A percentile compares a stretch with the other conserved stretches of the same genome.
phyloP scores from a whole-genome alignment of 495 filamentous ascomycete species.

The Penicillium taxi region DNA sequence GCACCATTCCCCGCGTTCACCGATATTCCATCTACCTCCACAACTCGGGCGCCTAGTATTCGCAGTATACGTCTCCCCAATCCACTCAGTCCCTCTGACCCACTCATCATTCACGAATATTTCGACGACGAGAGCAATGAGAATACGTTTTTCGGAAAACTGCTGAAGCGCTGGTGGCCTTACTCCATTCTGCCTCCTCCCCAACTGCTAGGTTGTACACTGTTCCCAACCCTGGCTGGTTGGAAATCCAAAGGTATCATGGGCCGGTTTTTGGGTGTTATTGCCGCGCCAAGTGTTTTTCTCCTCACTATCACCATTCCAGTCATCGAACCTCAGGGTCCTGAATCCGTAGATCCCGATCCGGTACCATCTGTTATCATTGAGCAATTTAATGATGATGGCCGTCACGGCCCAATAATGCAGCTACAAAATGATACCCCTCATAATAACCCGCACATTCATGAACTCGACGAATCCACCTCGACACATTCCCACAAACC shows the following conservation, averaged over 20 bases:
- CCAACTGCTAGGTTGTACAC: constrained; percentile 56
- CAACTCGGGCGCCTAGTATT: constrained; percentile 46
- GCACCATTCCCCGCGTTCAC: constrained; percentile 47
- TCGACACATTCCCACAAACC: constrained; percentile 13
- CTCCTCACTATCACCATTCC: constrained; percentile 88
- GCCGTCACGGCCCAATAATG: constrained; percentile 21
- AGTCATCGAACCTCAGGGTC: constrained; percentile 62
- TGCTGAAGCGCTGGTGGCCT: constrained; percentile 59
- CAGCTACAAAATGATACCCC: constrained; percentile 42
- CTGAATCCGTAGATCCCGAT: constrained; percentile 34
- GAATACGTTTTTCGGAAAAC: constrained; percentile 3
- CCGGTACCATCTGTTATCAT: constrained; percentile 35
- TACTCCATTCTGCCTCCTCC: constrained; percentile 62
- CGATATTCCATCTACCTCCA: constrained; percentile 34
- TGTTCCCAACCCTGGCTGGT: constrained; percentile 80
- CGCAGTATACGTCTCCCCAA: constrained; percentile 47
- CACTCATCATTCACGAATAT: constrained; percentile 24
- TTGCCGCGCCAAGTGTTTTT: constrained; percentile 84
- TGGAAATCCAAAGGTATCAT: constrained; percentile 70
- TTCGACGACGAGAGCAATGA: constrained; percentile 15
- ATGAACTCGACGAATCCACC: constrained; percentile 4
- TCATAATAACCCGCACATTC: constrained; percentile 15
- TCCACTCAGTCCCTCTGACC: constrained; percentile 43
- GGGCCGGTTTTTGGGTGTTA: constrained; percentile 68
- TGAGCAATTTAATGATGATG: constrained; percentile 19